Conservation (phyloP, 2,329 filamentous ascomycete genomes). For the Arthroderma uncinatum region DNA sequence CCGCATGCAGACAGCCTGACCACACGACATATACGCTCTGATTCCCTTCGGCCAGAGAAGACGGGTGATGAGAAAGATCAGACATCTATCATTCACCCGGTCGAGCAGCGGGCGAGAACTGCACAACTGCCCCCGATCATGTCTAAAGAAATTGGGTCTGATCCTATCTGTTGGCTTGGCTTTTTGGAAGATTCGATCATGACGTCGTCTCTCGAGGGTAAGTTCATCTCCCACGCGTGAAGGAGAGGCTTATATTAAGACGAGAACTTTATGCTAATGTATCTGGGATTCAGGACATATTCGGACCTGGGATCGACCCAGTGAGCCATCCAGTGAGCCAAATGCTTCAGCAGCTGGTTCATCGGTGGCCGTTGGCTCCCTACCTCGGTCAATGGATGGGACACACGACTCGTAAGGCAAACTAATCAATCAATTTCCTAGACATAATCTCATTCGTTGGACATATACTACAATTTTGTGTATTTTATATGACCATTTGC, state of each 20-base stretch:
- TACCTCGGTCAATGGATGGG: not conserved
- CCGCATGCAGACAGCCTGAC: slow-evolving; percentile 46
- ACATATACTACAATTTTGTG: not conserved
- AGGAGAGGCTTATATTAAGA: not conserved
- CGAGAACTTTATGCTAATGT: slow-evolving; percentile 9
- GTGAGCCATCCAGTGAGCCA: slow-evolving; percentile 31
- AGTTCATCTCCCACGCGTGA: slow-evolving; percentile 28
- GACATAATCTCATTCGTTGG: no score
- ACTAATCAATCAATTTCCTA: not conserved
- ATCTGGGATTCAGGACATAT: slow-evolving; percentile 51
- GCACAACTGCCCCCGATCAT: slow-evolving; percentile 84
- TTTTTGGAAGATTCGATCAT: slow-evolving; percentile 91
- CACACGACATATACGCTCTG: slow-evolving; percentile 50
- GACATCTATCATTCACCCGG: slow-evolving; percentile 58
- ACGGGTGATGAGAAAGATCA: slow-evolving; percentile 41
- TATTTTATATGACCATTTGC: not conserved
- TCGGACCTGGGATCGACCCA: slow-evolving; percentile 60
- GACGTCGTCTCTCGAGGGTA: slow-evolving; percentile 83
- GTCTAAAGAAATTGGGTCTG: slow-evolving; percentile 73
- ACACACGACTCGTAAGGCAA: not conserved
- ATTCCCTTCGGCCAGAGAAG: slow-evolving; percentile 52
- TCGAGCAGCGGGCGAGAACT: slow-evolving; percentile 73
- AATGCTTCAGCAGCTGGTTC: slow-evolving; percentile 17
- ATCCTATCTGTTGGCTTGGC: slow-evolving; percentile 81
- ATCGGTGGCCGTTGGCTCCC: slow-evolving; percentile 4